Evolutionary conservation across 345 rosid genomes (phyloP).

Genomic region (Microthlaspi erraticum): DNA sequence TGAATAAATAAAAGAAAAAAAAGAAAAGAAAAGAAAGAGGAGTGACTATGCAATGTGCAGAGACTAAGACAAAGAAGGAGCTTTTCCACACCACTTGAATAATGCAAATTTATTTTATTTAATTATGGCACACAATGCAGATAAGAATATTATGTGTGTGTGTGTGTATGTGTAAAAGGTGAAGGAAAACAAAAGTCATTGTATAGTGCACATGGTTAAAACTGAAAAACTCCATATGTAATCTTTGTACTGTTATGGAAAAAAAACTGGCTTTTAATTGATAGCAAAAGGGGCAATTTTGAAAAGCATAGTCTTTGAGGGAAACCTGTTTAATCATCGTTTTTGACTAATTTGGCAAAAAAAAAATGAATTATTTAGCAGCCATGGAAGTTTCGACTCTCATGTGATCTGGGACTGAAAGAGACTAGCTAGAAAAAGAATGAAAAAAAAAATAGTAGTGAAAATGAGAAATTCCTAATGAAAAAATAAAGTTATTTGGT

Average conservation of each 20-base stretch:
- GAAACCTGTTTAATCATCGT: slow-evolving; percentile 39
- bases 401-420: slow-evolving; percentile 35
- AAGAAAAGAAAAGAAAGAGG: slow-evolving; percentile 29
- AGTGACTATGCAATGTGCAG: slow-evolving; percentile 43
- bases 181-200: neutral
- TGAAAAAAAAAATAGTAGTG: neutral
- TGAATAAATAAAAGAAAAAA: slow-evolving; percentile 16
- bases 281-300: slow-evolving; percentile 29
- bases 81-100: slow-evolving; percentile 47
- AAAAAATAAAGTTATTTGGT: neutral
- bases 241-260: slow-evolving; percentile 28
- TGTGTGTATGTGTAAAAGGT: slow-evolving; percentile 16
- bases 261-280: slow-evolving; percentile 1
- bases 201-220: slow-evolving; percentile 34
- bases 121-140: slow-evolving; percentile 27
- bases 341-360: slow-evolving; percentile 39
- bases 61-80: slow-evolving; percentile 35
- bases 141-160: slow-evolving; percentile 29
- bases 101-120: slow-evolving; percentile 26
- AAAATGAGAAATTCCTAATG: neutral
- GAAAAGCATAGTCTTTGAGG: slow-evolving; percentile 24
- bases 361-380: slow-evolving; percentile 31
- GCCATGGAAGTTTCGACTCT: slow-evolving; percentile 23
- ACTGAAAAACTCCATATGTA: slow-evolving; percentile 12
- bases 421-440: slow-evolving; percentile 19